These are phyloP conservation scores for Rhododendron vialii DNA, from an alignment of 148 eudicot genomes.

Conservation along the genomic window DNA sequence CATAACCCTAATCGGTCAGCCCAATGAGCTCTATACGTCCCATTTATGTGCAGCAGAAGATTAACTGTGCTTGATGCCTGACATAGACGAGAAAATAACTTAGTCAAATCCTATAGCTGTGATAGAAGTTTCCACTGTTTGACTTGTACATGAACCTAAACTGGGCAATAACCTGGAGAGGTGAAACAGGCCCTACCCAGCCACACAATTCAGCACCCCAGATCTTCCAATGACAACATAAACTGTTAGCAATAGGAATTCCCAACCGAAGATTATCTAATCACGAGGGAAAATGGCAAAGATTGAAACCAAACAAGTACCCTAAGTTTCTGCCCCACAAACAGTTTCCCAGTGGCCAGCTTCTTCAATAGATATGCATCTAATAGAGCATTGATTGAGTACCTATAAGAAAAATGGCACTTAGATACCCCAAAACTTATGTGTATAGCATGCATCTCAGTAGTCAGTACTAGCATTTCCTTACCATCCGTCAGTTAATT, in stretches of 20 bases:
- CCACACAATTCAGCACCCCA: conserved; percentile 84
- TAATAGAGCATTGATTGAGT: conserved; percentile 64
- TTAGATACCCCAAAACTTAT: background rate
- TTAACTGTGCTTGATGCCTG: conserved; percentile 54
- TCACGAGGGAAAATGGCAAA: background rate
- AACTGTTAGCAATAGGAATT: conserved; percentile 22
- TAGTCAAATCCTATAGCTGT: background rate
- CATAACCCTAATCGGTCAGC: conserved; percentile 89
- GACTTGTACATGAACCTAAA: conserved; percentile 1
- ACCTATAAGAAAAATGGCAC: conserved; percentile 37
- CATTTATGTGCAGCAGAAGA: conserved; percentile 75
- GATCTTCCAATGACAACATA: conserved; percentile 55
- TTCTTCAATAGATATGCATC: conserved; percentile 59
- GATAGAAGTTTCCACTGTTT: background rate
- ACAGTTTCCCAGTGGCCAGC: conserved; percentile 64
- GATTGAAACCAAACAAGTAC: conserved; percentile 29
- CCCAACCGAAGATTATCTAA: background rate
- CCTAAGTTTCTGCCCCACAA: conserved; percentile 89
- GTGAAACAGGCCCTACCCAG: conserved; percentile 86
- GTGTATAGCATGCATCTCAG: conserved; percentile 3
- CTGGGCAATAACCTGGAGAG: conserved; percentile 58
- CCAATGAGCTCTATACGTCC: conserved; percentile 93
- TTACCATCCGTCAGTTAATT: conserved; percentile 96
- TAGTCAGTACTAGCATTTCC: conserved; percentile 6
- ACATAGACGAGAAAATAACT: conserved; percentile 13